Evolutionary conservation across 2,329 filamentous ascomycete species (phyloP), one percentile per base, ranked within the genome.

Genomic region (Dactylellina parvicollis): DNA sequence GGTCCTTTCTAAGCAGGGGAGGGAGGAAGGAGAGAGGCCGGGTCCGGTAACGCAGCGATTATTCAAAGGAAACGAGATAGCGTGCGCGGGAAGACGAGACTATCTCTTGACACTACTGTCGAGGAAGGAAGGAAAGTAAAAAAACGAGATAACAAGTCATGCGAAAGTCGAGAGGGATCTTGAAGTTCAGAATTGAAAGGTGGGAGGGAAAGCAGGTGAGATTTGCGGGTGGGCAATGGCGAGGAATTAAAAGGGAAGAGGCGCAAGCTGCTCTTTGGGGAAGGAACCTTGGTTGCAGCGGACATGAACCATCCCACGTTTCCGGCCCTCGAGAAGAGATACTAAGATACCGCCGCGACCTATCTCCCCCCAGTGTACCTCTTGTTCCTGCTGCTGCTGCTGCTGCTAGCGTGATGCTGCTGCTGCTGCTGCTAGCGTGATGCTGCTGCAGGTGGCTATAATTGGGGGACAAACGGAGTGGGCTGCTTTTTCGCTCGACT

Each of bases 241-340:
- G 32, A 65, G 59, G 60, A 66, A 61, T 73, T 73, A 73, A 73
- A 73, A 66, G 69, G 60, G 57, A 73, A 73, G 69, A 73, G 69
- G 69, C 69, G 69, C 69, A 73, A 54, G 54, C 60, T 73, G 18
- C 60, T 61, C 44, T 73, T 73, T 66, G 59, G 52, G 67, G 66
- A 72, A 72, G 67, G 67, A 66, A 66, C 67, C 44, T 61, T 66
- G 44, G 10, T 20, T 59, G 28, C 54, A 44, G 55, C 22, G n/a
- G 24, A 9, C 9, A 30, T 46, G 61, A 44, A 44, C 28, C 61
- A 38, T 56, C 64, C 69, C 69, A 73, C 69, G 69, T 66, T 73
- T 60, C 69, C 52, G 69, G 52, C 67, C 47, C 18, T 66, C 60
- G 30, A 40, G 24, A 28, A 20, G n/a, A 36, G 20, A 38, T n/a